These are phyloP conservation scores for Monosporascus ibericus DNA, from an alignment of 2,329 filamentous ascomycete genomes.

Conservation along the genomic window DNA sequence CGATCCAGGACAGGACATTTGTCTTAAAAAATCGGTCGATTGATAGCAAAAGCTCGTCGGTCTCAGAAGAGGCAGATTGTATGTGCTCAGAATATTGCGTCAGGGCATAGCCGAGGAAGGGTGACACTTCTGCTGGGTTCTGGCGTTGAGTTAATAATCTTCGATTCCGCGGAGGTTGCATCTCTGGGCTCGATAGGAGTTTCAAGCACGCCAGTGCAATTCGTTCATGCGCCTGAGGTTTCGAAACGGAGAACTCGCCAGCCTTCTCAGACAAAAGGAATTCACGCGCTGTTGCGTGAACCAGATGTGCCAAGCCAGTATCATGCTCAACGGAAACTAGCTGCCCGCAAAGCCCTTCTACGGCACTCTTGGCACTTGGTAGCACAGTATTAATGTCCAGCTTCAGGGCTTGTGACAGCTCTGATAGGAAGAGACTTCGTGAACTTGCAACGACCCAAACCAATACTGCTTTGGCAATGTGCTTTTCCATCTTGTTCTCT, in stretches of 20 bases:
- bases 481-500: conserved; percentile 19
- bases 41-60: conserved; percentile 13
- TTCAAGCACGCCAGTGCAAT: conserved; percentile 20
- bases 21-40: conserved; percentile 19
- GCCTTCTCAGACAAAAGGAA: conserved; percentile 18
- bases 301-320: conserved; percentile 13
- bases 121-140: conserved; percentile 2
- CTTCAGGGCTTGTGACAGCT: conserved; percentile 22
- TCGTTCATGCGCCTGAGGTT: conserved; percentile 14
- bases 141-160: conserved; percentile 1
- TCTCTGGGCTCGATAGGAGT: conserved; percentile 11
- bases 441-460: conserved; percentile 19
- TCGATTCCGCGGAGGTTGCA: conserved; percentile 13
- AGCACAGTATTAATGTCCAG: conserved; percentile 21
- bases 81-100: conserved; percentile 22
- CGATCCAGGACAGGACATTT: conserved; percentile 25
- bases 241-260: conserved; percentile 19
- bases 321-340: conserved; percentile 20
- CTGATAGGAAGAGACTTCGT: conserved; percentile 15
- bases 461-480: conserved; percentile 22
- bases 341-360: conserved; percentile 24
- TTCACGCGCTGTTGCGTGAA: conserved; percentile 23
- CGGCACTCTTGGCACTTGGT: conserved; percentile 12
- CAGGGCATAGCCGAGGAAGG: conserved; percentile 19
- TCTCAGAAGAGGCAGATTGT: conserved; percentile 8